Percentiles rank a stretch among this genome's conserved stretches.
These are phyloP conservation scores for Sarocladium strictum DNA, from an alignment of 2,329 filamentous ascomycete species.

Conservation along the genomic window DNA sequence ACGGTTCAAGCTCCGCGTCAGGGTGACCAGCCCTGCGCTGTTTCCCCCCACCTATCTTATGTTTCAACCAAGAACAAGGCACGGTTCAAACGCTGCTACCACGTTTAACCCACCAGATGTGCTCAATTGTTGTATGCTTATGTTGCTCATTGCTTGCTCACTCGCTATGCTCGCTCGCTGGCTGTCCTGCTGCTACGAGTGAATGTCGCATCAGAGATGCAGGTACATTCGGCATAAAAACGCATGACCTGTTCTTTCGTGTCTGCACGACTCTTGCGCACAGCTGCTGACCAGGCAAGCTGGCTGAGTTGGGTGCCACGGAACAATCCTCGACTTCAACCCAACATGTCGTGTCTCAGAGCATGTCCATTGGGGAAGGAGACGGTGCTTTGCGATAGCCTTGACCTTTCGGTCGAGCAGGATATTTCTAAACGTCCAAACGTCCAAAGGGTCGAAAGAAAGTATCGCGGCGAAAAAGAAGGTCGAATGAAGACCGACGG, in stretches of 20 bases:
- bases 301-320: slow-evolving; percentile 40
- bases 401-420: slow-evolving; percentile 4
- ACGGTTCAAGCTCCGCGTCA: not conserved
- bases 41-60: not conserved
- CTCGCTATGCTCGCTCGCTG: slow-evolving; percentile 3
- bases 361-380: slow-evolving; percentile 8
- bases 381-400: slow-evolving; percentile 5
- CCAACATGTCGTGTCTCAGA: slow-evolving; percentile 24
- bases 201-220: slow-evolving; percentile 3
- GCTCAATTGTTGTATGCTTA: not conserved
- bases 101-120: not conserved
- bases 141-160: slow-evolving; percentile 4
- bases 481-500: slow-evolving; percentile 68
- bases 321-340: slow-evolving; percentile 53
- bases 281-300: slow-evolving; percentile 48
- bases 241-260: slow-evolving; percentile 15
- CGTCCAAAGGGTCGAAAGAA: slow-evolving; percentile 23
- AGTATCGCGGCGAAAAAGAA: slow-evolving; percentile 33
- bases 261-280: slow-evolving; percentile 15
- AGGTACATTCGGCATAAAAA: slow-evolving; percentile 9
- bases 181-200: not conserved
- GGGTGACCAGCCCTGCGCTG: slow-evolving; percentile 2
- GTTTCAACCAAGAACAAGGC: not conserved
- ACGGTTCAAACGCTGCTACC: not conserved
- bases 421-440: slow-evolving; percentile 11